Base-by-base conservation (phyloP, 257 asterid species). In the Cinchona pubescens region DNA sequence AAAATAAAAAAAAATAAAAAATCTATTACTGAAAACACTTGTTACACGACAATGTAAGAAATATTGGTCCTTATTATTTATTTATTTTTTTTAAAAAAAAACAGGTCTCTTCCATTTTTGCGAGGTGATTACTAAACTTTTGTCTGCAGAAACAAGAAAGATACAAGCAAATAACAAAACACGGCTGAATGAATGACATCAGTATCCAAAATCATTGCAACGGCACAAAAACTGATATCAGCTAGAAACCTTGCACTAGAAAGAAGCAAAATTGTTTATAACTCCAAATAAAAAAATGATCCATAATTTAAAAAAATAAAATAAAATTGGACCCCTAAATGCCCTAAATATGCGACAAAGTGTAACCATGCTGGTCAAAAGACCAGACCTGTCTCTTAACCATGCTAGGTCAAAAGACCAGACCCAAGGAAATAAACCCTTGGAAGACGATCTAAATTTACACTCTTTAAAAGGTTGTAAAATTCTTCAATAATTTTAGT, bases 241-340 rank as follows among this genome's bases (percentile, higher is more conserved):
- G n/a, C 42, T 19, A 67, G 15, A 15, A 21, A 10, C 45, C 43
- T 38, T 4, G 2, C 61, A 16, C 15, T 40, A 45, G 23, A n/a
- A 23, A 49, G 59, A 65, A 76, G 51, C 85, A 81, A 84, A 79
- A 84, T 75, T 81, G 80, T 79, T 79, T 64, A 76, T 37, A 64
- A 80, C 74, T 63, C 49, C 79, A 77, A 74, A 73, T 76, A 84
- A 80, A 84, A n/a, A 86, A 88, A 76, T 69, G 87, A 82, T 73
- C 80, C 85, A 81, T 49, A 68, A 78, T 70, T 11, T n/a, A 68
- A 69, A 73, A 72, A 75, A 53, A 43, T 46, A 69, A n/a, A n/a
- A n/a, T 34, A 76, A 65, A 73, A 59, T 76, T 32, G 66, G 16
- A 42, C 9, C 16, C 35, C 80, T 65, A 61, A 76, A 79, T 3